Conservation (phyloP, 371 early-diverging fungal genomes). For the Nematocida ausubeli region DNA sequence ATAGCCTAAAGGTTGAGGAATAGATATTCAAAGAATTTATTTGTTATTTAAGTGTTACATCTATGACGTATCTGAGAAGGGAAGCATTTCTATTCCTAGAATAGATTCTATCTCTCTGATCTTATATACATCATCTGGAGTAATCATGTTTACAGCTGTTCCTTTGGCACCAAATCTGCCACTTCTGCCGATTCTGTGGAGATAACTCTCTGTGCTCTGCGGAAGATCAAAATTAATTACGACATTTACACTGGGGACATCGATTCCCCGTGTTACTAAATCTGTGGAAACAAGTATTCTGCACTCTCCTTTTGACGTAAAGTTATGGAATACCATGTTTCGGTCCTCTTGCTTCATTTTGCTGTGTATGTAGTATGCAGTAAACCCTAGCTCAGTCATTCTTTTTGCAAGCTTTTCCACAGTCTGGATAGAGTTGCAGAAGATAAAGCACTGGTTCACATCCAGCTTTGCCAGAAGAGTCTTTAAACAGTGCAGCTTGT, state of each 20-base stretch:
- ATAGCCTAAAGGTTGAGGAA: no score
- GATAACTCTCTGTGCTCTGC: constrained; percentile 91
- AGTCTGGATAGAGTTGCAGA: constrained; percentile 91
- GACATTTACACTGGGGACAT: constrained; percentile 94
- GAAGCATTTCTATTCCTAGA: constrained; percentile 84
- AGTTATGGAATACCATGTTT: constrained; percentile 94
- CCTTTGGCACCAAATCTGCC: constrained; percentile 95
- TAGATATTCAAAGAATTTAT: no score
- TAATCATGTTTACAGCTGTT: constrained; percentile 89
- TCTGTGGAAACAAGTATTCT: constrained; percentile 70
- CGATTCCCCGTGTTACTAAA: constrained; percentile 93
- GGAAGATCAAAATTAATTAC: constrained; percentile 99
- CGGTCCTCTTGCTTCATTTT: constrained; percentile 91
- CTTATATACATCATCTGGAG: constrained; percentile 75
- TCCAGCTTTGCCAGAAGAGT: constrained; percentile 88
- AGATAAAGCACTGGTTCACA: constrained; percentile 97
- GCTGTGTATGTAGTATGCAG: constrained; percentile 92
- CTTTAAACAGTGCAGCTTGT: constrained; percentile 92
- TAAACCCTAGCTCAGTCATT: constrained; percentile 89
- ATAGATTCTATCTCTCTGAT: constrained; percentile 80
- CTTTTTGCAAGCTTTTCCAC: constrained; percentile 91
- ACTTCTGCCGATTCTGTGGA: constrained; percentile 97
- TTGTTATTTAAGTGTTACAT: no score
- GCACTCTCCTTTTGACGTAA: constrained; percentile 76
- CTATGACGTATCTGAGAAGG: constrained; percentile 35